Conservation (phyloP, 768 basidiomycete species). For the Auricularia sp. region DNA sequence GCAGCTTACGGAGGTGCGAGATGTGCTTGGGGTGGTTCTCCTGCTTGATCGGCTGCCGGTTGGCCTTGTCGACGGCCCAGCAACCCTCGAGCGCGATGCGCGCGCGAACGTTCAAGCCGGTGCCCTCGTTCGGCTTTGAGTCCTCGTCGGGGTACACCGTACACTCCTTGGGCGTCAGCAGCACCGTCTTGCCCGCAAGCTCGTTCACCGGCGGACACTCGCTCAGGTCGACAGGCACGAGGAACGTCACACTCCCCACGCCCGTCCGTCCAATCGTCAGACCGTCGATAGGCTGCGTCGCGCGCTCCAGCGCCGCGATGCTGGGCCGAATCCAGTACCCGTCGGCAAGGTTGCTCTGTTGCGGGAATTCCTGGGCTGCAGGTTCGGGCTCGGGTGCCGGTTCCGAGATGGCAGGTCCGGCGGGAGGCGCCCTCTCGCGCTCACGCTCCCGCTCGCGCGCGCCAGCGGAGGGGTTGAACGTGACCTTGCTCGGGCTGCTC, state of each 20-base stretch:
- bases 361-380: slow-evolving; percentile 1
- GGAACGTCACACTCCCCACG: slow-evolving; percentile 79
- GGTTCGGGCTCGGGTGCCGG: slow-evolving; percentile 22
- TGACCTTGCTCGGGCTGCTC: slow-evolving; percentile 36
- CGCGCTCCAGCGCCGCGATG: slow-evolving; percentile 57
- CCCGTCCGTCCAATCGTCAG: slow-evolving; percentile 87
- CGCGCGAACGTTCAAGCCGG: slow-evolving; percentile 84
- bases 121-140: slow-evolving; percentile 75
- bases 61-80: slow-evolving; percentile 87
- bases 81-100: slow-evolving; percentile 66
- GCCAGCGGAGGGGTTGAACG: slow-evolving; percentile 68
- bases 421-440: slow-evolving; percentile 28
- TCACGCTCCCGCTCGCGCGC: slow-evolving; percentile 43
- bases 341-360: slow-evolving; percentile 42
- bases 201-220: slow-evolving; percentile 68
- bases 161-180: slow-evolving; percentile 87
- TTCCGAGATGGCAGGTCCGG: background rate
- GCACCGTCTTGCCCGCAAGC: slow-evolving; percentile 76
- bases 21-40: slow-evolving; percentile 54
- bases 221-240: slow-evolving; percentile 74
- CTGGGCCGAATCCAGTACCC: slow-evolving; percentile 90
- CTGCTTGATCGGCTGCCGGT: slow-evolving; percentile 83
- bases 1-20: slow-evolving; percentile 71
- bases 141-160: slow-evolving; percentile 88
- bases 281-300: slow-evolving; percentile 59